phyloP scores from a whole-genome alignment of 2,329 filamentous ascomycete species.

The Malbranchea zuffiana region DNA sequence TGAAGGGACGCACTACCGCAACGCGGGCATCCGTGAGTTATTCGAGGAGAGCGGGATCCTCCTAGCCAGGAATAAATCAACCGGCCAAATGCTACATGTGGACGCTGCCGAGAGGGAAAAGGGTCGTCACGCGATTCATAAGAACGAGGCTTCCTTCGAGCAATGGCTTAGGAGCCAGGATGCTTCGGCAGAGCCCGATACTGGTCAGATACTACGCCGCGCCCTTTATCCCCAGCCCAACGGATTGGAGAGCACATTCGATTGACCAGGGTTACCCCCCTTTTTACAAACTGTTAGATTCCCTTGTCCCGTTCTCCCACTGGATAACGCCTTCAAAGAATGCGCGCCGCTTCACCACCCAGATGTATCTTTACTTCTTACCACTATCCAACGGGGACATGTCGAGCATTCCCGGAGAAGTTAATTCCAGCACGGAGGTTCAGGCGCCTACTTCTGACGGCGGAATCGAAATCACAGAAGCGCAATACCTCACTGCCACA shows the following conservation, averaged over 20 bases:
- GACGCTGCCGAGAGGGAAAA: slow-evolving; percentile 49
- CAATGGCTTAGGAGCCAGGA: slow-evolving; percentile 48
- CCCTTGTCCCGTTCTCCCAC: slow-evolving; percentile 70
- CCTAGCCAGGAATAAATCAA: slow-evolving; percentile 44
- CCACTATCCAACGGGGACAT: slow-evolving; percentile 43
- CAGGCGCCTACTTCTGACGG: slow-evolving; percentile 63
- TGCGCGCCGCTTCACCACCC: slow-evolving; percentile 74
- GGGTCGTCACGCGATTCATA: slow-evolving; percentile 59
- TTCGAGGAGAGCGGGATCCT: slow-evolving; percentile 93
- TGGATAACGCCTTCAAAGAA: slow-evolving; percentile 71
- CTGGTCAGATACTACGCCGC: slow-evolving; percentile 33
- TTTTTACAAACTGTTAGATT: slow-evolving; percentile 13
- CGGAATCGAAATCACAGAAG: slow-evolving; percentile 59
- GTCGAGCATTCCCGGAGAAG: slow-evolving; percentile 22
- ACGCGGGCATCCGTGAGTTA: slow-evolving; percentile 77
- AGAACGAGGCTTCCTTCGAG: slow-evolving; percentile 51
- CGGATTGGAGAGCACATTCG: background rate
- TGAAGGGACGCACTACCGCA: slow-evolving; percentile 63
- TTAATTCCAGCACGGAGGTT: slow-evolving; percentile 40
- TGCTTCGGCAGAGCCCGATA: slow-evolving; percentile 42
- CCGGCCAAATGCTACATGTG: slow-evolving; percentile 49
- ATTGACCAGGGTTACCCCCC: background rate
- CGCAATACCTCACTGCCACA: slow-evolving; percentile 60
- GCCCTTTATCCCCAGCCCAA: background rate
- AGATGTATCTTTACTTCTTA: slow-evolving; percentile 93